Evolutionary conservation across 2,329 filamentous ascomycete species (phyloP), one percentile per base, ranked within the genome.

Genomic region (Aspergillus eucalypticola): DNA sequence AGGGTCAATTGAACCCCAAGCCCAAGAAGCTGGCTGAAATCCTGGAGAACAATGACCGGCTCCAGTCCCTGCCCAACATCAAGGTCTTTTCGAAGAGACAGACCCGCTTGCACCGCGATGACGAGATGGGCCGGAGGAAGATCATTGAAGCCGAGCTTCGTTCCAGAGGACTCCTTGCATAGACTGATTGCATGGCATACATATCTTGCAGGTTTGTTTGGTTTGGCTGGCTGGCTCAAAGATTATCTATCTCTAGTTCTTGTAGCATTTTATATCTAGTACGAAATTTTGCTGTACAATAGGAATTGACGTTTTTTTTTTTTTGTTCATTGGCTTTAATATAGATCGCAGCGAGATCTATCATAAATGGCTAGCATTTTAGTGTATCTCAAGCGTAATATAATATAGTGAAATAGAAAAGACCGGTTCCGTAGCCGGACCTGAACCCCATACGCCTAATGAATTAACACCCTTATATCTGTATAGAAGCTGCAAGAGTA

Each of bases 121-220:
- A 84, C 67, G 82, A 85, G 52, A 73, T 90, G 44, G 92, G 92
- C 27, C 82, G 90, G 69, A 90, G 89, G 86, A 95, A 95, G 85
- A 75, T 92, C 53, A 91, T 94, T 69, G 84, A 90, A 74, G 80
- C 87, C 69, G 89, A 91, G 76, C 79, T 94, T 64, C 77, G 77
- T 69, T 82, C 84, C 72, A 81, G 88, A 58, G 84, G 83, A 15
- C 73, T 93, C 66, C 86, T 88, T 7, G 77, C 86, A 56, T 68
- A 68, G 50, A 58, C 49, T 44, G 27, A 17, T 13, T 39, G 25
- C n/a, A 23, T 7, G 21, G 41, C 19, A 35, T 35, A 35, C 32
- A 35, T 35, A 35, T 35, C 32, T 35, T 35, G 32, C 32, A 35
- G 32, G 32, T 35, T 35, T 35, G 32, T 35, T 35, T 35, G 39